Conservation (phyloP, 2,329 filamentous ascomycete genomes). For the Stagonosporopsis tanaceti region DNA sequence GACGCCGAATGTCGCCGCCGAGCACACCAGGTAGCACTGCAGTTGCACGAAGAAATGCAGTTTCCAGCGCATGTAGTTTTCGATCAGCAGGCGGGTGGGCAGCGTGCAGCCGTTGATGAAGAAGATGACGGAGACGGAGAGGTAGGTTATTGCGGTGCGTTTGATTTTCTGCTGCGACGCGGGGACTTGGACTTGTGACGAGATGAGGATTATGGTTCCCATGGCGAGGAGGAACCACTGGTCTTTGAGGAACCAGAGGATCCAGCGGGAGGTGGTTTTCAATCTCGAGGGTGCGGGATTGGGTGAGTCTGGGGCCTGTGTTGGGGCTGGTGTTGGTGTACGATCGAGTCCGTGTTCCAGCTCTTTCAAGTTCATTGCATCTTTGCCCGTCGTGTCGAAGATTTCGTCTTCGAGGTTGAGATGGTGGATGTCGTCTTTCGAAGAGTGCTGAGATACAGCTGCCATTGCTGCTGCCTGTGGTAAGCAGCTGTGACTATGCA, state of each 20-base stretch:
- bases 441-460: conserved; percentile 1
- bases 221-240: conserved; percentile 74
- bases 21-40: conserved; percentile 72
- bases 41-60: conserved; percentile 73
- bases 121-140: conserved; percentile 74
- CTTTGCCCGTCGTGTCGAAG: background rate
- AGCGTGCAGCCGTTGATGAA: conserved; percentile 75
- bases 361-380: conserved; percentile 1
- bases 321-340: background rate
- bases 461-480: background rate
- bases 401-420: conserved; percentile 6
- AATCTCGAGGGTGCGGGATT: background rate
- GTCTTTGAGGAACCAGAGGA: conserved; percentile 55
- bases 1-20: conserved; percentile 66
- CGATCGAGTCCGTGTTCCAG: background rate
- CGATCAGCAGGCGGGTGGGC: conserved; percentile 66
- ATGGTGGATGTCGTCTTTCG: conserved; percentile 1
- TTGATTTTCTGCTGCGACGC: conserved; percentile 62
- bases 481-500: background rate
- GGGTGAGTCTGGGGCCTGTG: background rate
- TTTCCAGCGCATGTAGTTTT: conserved; percentile 71
- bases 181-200: conserved; percentile 64
- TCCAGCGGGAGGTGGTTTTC: conserved; percentile 17
- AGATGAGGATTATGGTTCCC: conserved; percentile 60
- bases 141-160: conserved; percentile 67